phyloP scores from a whole-genome alignment of 225 moss, liverwort and hornwort species.

The Takakia lepidozioides region DNA sequence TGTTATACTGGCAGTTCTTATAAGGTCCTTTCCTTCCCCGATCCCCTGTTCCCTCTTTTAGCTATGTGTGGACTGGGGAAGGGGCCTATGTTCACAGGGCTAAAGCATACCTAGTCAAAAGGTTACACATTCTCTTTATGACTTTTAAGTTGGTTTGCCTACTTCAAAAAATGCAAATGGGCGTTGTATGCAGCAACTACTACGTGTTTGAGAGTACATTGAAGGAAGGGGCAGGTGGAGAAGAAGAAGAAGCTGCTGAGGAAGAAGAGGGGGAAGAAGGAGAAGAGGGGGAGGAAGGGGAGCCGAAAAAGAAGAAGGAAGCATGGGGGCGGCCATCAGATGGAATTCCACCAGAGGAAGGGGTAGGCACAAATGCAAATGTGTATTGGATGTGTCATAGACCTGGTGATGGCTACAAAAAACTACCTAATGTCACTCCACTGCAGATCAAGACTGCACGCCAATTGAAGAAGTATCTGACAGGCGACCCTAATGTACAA shows the following conservation, averaged over 20 bases:
- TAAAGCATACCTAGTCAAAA: background rate
- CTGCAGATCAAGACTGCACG: slow-evolving; percentile 60
- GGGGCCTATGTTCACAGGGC: too few relatives aligned
- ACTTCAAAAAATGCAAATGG: background rate
- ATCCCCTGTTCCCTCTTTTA: too few relatives aligned
- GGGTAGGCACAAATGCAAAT: slow-evolving; percentile 60
- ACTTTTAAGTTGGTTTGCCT: too few relatives aligned
- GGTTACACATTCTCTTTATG: too few relatives aligned
- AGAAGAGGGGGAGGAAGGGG: slow-evolving; percentile 11
- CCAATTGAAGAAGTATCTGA: slow-evolving; percentile 74
- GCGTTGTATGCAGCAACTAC: slow-evolving; percentile 45
- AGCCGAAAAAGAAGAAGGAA: slow-evolving; percentile 28
- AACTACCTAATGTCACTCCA: slow-evolving; percentile 63
- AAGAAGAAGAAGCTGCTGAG: slow-evolving; percentile 14
- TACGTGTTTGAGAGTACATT: slow-evolving; percentile 77
- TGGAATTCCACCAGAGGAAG: slow-evolving; percentile 63
- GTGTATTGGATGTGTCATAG: slow-evolving; percentile 80
- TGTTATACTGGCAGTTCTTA: too few relatives aligned
- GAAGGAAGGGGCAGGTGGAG: slow-evolving; percentile 33
- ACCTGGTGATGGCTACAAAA: slow-evolving; percentile 49
- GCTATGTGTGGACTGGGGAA: too few relatives aligned
- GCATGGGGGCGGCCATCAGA: slow-evolving; percentile 51
- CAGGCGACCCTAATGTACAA: slow-evolving; percentile 65
- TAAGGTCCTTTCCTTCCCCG: too few relatives aligned
- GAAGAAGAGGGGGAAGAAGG: slow-evolving; percentile 20